A percentile compares a stretch with the other conserved stretches of the same genome.
phyloP scores from a whole-genome alignment of 2,329 filamentous ascomycete species.

The Neospermospora avenae region DNA sequence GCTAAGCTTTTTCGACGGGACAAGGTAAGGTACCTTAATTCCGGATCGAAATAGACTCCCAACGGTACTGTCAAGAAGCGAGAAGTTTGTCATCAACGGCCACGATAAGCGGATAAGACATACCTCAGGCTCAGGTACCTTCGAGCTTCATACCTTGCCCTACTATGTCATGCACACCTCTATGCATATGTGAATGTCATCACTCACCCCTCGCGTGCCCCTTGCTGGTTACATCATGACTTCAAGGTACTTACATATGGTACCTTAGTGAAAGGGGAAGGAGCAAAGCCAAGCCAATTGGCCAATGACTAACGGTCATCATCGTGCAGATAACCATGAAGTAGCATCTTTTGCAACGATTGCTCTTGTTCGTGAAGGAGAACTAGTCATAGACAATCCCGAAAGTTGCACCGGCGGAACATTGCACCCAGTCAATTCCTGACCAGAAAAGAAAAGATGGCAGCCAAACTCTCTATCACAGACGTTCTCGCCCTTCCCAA shows the following conservation, averaged over 20 bases:
- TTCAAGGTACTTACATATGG: neutral
- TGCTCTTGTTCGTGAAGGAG: neutral
- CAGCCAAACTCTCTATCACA: conserved; percentile 20
- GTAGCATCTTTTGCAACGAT: neutral
- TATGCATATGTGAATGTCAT: neutral
- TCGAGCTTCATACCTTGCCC: too few species aligned
- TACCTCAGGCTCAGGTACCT: too few species aligned
- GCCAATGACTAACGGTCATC: neutral
- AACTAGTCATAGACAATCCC: too few species aligned
- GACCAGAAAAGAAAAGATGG: conserved; percentile 9
- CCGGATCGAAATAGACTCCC: neutral
- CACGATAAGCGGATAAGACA: neutral
- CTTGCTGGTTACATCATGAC: conserved; percentile 1
- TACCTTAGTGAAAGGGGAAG: too few species aligned
- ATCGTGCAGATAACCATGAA: neutral
- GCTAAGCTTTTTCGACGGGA: neutral
- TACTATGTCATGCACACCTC: neutral
- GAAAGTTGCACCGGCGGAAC: too few species aligned
- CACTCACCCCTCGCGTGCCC: neutral
- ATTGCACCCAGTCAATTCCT: too few species aligned
- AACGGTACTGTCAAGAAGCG: too few species aligned
- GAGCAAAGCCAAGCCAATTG: too few species aligned
- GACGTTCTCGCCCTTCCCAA: conserved; percentile 29
- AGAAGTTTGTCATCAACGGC: neutral
- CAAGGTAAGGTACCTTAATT: too few species aligned